A percentile compares a stretch with the other conserved stretches of the same genome.
These are phyloP conservation scores for Fusarium sp. DNA, from an alignment of 2,329 filamentous ascomycete genomes.

Conservation along the genomic window DNA sequence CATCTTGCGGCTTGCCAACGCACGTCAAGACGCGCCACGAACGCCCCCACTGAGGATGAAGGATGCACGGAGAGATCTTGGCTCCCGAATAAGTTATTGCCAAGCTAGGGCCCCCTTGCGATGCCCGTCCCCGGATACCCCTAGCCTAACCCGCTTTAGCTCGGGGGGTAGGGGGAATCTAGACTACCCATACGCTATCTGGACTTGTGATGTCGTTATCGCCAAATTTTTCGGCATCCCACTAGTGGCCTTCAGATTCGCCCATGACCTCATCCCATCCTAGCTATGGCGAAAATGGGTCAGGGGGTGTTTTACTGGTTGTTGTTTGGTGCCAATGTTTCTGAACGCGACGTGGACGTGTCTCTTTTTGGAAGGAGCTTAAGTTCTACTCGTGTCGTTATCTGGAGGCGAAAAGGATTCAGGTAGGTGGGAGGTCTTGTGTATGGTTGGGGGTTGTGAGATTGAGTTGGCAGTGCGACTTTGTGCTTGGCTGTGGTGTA, in stretches of 20 bases:
- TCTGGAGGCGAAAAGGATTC: not conserved
- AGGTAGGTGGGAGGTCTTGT: not conserved
- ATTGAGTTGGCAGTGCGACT: not conserved
- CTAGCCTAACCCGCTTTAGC: conserved; percentile 6
- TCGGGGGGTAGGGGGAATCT: not conserved
- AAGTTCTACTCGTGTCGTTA: not conserved
- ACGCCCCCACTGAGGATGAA: conserved; percentile 4
- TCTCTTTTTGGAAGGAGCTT: not conserved
- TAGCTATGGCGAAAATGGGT: conserved; percentile 19
- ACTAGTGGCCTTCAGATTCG: not conserved
- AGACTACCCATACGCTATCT: conserved; percentile 28
- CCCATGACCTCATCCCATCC: conserved; percentile 27
- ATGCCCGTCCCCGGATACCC: not conserved
- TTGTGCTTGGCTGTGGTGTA: not conserved
- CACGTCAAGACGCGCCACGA: not conserved
- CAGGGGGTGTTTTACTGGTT: not conserved
- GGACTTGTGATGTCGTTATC: conserved; percentile 28
- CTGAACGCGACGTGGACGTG: not conserved
- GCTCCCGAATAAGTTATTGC: conserved; percentile 4
- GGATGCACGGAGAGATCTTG: not conserved
- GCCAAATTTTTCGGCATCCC: not conserved
- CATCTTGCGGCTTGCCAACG: conserved; percentile 11
- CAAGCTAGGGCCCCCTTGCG: not conserved
- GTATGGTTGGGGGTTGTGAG: not conserved
- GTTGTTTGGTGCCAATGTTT: not conserved